Evolutionary conservation across 1,284 basidiomycete species (phyloP), one percentile per base, ranked within the genome.

Genomic region (Polyporus tsugae): DNA sequence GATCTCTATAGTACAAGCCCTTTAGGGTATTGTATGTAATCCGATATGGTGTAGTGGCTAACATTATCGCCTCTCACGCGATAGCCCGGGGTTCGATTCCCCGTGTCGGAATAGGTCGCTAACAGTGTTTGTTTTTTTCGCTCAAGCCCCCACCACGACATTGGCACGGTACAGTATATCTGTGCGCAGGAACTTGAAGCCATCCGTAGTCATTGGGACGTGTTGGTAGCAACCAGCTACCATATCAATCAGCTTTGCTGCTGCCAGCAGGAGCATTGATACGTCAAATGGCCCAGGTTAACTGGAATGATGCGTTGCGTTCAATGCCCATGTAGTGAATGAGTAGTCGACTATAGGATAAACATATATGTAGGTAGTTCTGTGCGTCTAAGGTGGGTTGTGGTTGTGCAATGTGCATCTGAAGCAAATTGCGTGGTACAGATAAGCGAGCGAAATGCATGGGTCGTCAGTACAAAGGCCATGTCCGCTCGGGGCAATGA

Each of bases 11-110:
- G 7, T 39, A 10, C 39, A 39, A 39, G 39, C 39, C 39, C 9
- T 39, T 13, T 39, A 10, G 39, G 39, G 1, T 2, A 7, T 39
- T 4, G 1, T 39, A 4, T 39, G 42, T 11, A 52, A 29, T 55
- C 52, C 52, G 52, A 55, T 55, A 55, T 55, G 52, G 52, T 55
- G 52, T 55, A 55, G 52, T 55, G 52, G 52, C 52, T 55, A 55
- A 55, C 52, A 55, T 55, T 55, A 55, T 55, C 52, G 52, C 52
- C 52, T 55, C 52, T 55, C 52, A 55, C 52, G 52, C 52, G 52
- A 55, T 55, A 55, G 52, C 52, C 52, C 52, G 52, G 52, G 52
- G 52, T 55, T 55, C 52, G 52, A 55, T 55, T 55, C 52, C 52
- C 52, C 52, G 52, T 55, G 52, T 55, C 52, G 52, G 52, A 55